A percentile compares a stretch with the other conserved stretches of the same genome.
phyloP scores from a whole-genome alignment of 1,139 yeast species.

The Eremothecium cymbalariae region DNA sequence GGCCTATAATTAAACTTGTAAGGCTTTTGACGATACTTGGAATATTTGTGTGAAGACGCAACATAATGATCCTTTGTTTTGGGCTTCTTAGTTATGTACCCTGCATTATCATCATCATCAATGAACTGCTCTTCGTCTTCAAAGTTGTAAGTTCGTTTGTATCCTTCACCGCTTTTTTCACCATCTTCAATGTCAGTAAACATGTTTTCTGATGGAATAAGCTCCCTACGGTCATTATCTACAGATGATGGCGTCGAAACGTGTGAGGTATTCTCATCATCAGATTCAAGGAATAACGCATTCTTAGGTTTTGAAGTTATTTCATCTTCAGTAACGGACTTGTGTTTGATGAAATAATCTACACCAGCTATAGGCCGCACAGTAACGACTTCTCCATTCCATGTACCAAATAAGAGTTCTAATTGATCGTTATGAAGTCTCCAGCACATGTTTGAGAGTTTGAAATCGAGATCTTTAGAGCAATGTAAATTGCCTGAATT shows the following conservation, averaged over 20 bases:
- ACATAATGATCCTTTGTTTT: slow-evolving; percentile 5
- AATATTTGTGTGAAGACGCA: not conserved
- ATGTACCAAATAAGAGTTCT: slow-evolving; percentile 41
- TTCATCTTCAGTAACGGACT: not conserved
- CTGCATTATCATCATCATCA: slow-evolving; percentile 51
- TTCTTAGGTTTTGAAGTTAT: slow-evolving; percentile 1
- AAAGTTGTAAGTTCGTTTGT: slow-evolving; percentile 28
- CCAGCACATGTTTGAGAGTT: slow-evolving; percentile 33
- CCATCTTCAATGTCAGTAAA: slow-evolving; percentile 3
- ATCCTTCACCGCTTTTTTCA: slow-evolving; percentile 23
- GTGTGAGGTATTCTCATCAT: slow-evolving; percentile 18
- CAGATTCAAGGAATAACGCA: slow-evolving; percentile 11
- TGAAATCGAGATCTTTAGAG: slow-evolving; percentile 23
- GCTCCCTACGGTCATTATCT: not conserved
- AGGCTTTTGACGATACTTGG: slow-evolving; percentile 2
- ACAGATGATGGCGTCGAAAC: slow-evolving; percentile 3
- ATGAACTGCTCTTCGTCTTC: slow-evolving; percentile 40
- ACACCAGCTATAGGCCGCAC: slow-evolving; percentile 32
- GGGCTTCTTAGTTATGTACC: slow-evolving; percentile 30
- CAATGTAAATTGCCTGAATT: slow-evolving; percentile 29
- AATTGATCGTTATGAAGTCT: slow-evolving; percentile 18
- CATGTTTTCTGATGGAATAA: slow-evolving; percentile 8
- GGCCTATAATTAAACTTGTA: slow-evolving; percentile 32
- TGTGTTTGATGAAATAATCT: slow-evolving; percentile 1
- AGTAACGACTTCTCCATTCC: slow-evolving; percentile 43